Evolutionary conservation across 805 yeast species (phyloP).

Genomic region (Maudiozyma saulgeensis): DNA sequence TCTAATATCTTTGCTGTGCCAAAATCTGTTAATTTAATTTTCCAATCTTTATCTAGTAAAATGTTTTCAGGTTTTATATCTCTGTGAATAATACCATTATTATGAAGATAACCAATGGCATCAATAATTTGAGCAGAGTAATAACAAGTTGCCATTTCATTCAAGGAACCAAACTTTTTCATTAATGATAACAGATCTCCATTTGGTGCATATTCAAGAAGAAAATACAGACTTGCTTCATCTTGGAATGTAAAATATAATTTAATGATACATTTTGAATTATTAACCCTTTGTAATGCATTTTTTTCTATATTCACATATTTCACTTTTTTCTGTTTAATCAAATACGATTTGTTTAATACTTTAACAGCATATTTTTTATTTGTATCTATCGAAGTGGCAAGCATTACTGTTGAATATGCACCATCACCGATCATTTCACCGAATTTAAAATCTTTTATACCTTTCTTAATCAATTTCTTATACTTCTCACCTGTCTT

Average conservation of each 20-base stretch:
- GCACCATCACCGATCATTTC: constrained; percentile 91
- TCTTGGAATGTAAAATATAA: constrained; percentile 75
- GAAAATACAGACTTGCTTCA: constrained; percentile 60
- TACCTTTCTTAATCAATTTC: constrained; percentile 44
- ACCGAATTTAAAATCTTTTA: constrained; percentile 83
- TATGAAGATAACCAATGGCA: constrained; percentile 63
- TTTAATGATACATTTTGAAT: constrained; percentile 53
- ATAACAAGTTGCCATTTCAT: constrained; percentile 57
- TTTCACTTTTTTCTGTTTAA: constrained; percentile 73
- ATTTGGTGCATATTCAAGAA: constrained; percentile 68
- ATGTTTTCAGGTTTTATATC: constrained; percentile 82
- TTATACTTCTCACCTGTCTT: constrained; percentile 42
- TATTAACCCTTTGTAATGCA: constrained; percentile 59
- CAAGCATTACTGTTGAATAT: constrained; percentile 84
- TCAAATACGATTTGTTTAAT: constrained; percentile 66
- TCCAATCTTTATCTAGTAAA: constrained; percentile 48
- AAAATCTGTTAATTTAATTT: constrained; percentile 68
- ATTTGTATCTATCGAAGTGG: constrained; percentile 64
- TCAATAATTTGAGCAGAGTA: constrained; percentile 68
- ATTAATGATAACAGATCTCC: constrained; percentile 66
- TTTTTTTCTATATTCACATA: constrained; percentile 78
- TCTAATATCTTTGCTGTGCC: constrained; percentile 75
- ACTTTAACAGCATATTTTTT: constrained; percentile 75
- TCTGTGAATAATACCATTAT: constrained; percentile 67
- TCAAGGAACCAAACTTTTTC: constrained; percentile 59